Percentiles rank a stretch among this genome's conserved stretches.
These are phyloP conservation scores for Zygosaccharomyces gambellarensis DNA, from an alignment of 805 yeast species.

Conservation along the genomic window DNA sequence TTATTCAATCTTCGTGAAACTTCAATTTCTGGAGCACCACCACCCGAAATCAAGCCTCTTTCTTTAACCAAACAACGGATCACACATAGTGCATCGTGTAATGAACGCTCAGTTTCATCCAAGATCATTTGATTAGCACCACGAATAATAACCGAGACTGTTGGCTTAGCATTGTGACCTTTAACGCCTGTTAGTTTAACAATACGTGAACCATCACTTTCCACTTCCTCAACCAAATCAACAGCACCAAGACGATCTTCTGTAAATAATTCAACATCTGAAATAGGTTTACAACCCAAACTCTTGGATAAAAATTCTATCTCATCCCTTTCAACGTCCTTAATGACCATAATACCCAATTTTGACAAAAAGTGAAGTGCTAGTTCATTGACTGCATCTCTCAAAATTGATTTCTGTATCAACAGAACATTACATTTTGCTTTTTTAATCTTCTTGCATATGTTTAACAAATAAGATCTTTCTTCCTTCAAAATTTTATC, in stretches of 20 bases:
- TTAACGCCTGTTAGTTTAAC: slow-evolving; percentile 84
- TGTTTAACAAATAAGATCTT: slow-evolving; percentile 88
- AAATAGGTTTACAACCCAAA: slow-evolving; percentile 91
- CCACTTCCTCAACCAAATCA: slow-evolving; percentile 87
- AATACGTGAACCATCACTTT: slow-evolving; percentile 82
- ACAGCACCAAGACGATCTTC: slow-evolving; percentile 92
- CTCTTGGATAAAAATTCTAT: slow-evolving; percentile 80
- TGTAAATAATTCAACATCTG: slow-evolving; percentile 87
- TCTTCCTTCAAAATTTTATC: slow-evolving; percentile 97
- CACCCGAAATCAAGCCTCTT: slow-evolving; percentile 92
- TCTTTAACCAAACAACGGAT: slow-evolving; percentile 84
- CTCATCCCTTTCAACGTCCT: slow-evolving; percentile 94
- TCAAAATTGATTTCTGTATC: slow-evolving; percentile 85
- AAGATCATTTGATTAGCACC: slow-evolving; percentile 89
- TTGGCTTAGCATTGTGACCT: slow-evolving; percentile 36
- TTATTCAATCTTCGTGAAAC: slow-evolving; percentile 67
- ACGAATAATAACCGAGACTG: slow-evolving; percentile 87
- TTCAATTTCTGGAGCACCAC: slow-evolving; percentile 97
- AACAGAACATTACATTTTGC: slow-evolving; percentile 90
- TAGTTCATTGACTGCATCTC: slow-evolving; percentile 92
- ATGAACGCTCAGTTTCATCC: slow-evolving; percentile 95
- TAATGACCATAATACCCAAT: slow-evolving; percentile 87
- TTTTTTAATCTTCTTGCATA: slow-evolving; percentile 94
- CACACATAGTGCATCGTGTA: slow-evolving; percentile 97
- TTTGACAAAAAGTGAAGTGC: slow-evolving; percentile 93